These are phyloP conservation scores for Podospora appendiculata DNA, from an alignment of 495 filamentous ascomycete species.

Conservation along the genomic window DNA sequence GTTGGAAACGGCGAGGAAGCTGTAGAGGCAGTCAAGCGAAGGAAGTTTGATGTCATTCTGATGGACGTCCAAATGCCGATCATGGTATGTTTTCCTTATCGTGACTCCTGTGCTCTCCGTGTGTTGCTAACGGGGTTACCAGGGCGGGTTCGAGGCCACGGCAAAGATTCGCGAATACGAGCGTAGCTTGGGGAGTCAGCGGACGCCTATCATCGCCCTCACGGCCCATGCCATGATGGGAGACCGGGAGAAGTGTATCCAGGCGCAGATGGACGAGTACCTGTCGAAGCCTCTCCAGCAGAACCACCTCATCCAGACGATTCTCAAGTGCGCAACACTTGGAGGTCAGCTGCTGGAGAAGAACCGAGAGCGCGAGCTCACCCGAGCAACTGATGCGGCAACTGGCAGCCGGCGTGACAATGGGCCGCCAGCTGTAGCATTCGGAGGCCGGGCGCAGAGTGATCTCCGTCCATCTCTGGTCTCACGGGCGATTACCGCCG, in stretches of 20 bases:
- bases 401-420: constrained; percentile 22
- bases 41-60: constrained; percentile 90
- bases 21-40: constrained; percentile 78
- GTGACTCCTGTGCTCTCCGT: background rate
- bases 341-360: constrained; percentile 79
- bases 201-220: constrained; percentile 93
- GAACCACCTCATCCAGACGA: constrained; percentile 97
- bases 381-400: constrained; percentile 27
- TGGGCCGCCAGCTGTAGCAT: constrained; percentile 10
- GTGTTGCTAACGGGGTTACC: constrained; percentile 16
- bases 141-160: constrained; percentile 96
- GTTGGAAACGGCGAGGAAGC: constrained; percentile 93
- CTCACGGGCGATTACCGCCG: constrained; percentile 53
- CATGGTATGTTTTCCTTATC: constrained; percentile 55
- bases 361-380: constrained; percentile 42
- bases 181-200: constrained; percentile 61
- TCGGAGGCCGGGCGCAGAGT: constrained; percentile 18
- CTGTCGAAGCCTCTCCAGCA: constrained; percentile 96
- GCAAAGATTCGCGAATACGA: constrained; percentile 96
- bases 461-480: constrained; percentile 27
- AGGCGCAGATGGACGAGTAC: constrained; percentile 99
- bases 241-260: constrained; percentile 95
- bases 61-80: constrained; percentile 99
- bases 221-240: constrained; percentile 99
- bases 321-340: constrained; percentile 89